Evolutionary conservation across 306 rosid species (phyloP).

Genomic region (Pueraria montana): DNA sequence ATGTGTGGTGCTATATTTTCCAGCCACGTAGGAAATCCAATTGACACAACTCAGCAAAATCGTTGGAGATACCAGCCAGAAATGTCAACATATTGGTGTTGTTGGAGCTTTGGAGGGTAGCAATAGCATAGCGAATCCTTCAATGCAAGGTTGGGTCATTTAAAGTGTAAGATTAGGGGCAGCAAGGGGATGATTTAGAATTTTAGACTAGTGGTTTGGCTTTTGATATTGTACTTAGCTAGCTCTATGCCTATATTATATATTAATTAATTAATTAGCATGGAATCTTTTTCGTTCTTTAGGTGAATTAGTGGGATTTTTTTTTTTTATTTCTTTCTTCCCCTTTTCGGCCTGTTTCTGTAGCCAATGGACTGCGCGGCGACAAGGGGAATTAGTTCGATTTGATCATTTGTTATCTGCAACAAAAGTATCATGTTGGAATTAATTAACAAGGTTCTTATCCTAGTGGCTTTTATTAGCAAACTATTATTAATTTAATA

Average conservation of each 20-base stretch:
- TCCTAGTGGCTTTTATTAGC: not conserved
- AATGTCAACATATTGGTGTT: not conserved
- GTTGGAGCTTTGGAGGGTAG: conserved; percentile 4
- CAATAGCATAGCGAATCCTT: not conserved
- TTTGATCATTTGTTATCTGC: conserved; percentile 3
- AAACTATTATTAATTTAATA: not conserved
- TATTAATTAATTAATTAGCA: not conserved
- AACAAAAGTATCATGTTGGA: not conserved
- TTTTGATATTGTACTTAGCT: not conserved
- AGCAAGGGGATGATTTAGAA: not conserved
- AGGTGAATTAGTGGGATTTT: not conserved
- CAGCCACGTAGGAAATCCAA: conserved; percentile 35
- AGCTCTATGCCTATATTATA: not conserved
- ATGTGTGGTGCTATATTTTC: conserved; percentile 27
- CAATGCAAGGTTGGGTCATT: conserved; percentile 35
- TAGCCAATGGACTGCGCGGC: conserved; percentile 23
- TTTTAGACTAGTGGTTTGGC: not conserved
- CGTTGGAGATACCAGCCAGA: not conserved
- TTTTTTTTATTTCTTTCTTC: not conserved
- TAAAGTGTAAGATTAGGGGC: conserved; percentile 12
- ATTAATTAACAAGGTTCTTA: not conserved
- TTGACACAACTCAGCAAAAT: conserved; percentile 46
- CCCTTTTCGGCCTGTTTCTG: not conserved
- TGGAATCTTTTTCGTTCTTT: conserved; percentile 23
- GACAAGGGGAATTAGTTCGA: conserved; percentile 39